These are phyloP conservation scores for Acanthamoeba castellanii DNA, from an alignment of 208 protist genomes.

Conservation along the genomic window DNA sequence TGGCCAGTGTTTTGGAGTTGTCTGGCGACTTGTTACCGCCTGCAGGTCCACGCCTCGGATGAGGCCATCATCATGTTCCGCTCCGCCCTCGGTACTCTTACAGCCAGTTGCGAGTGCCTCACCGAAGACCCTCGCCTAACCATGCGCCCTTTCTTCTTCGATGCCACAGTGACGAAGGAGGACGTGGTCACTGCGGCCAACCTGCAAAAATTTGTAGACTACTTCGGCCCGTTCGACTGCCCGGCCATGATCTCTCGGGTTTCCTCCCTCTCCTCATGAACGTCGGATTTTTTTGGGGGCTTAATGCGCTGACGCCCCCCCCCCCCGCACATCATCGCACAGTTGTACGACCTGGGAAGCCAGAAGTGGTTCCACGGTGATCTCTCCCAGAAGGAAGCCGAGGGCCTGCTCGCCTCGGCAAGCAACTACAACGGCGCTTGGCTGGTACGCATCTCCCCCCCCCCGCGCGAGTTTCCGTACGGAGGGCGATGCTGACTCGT, in stretches of 20 bases:
- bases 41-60: constrained; percentile 40
- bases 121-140: no score
- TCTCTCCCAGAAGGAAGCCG: constrained; percentile 36
- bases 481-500: not conserved
- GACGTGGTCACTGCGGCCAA: constrained; percentile 38
- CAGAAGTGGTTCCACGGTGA: constrained; percentile 61
- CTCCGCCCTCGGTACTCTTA: constrained; percentile 10
- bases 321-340: no score
- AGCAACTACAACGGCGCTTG: constrained; percentile 68
- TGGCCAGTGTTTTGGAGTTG: constrained; percentile 66
- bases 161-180: constrained; percentile 24
- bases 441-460: not conserved
- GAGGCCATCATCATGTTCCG: constrained; percentile 69
- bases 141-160: no score
- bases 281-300: not conserved
- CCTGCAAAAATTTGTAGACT: constrained; percentile 68
- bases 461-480: no score
- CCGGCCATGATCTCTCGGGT: constrained; percentile 59
- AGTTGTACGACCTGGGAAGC: constrained; percentile 56
- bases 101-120: no score
- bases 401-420: constrained; percentile 13
- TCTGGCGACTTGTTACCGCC: not conserved
- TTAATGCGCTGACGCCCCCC: no score
- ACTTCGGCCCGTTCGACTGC: constrained; percentile 44
- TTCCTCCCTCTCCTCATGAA: not conserved